These are phyloP conservation scores for Ligustrum vulgare DNA, from an alignment of 257 asterid genomes.

Conservation along the genomic window DNA sequence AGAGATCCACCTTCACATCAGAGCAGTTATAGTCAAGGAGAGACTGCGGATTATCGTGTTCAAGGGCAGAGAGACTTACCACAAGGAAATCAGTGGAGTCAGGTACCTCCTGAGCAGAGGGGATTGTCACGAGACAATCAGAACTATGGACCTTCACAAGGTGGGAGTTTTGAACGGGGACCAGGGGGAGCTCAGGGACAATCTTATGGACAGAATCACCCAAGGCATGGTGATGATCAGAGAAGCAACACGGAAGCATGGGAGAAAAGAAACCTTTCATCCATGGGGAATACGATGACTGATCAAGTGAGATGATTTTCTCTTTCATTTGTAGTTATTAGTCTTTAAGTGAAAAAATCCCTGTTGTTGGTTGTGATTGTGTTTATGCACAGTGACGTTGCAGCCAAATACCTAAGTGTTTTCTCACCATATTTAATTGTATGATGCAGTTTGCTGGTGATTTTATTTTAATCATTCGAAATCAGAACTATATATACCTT, in stretches of 20 bases:
- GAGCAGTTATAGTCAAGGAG: constrained; percentile 22
- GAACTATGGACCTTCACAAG: constrained; percentile 33
- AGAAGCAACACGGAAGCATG: constrained; percentile 13
- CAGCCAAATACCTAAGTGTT: constrained; percentile 2
- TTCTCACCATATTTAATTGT: not conserved
- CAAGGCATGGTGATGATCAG: constrained; percentile 24
- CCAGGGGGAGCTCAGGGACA: constrained; percentile 11
- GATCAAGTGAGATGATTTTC: constrained; percentile 37
- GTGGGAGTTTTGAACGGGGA: constrained; percentile 31
- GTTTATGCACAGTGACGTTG: not conserved
- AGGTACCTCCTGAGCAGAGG: constrained; percentile 28
- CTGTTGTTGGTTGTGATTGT: constrained; percentile 13
- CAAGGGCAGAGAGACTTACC: constrained; percentile 8
- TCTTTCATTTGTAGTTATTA: constrained; percentile 4
- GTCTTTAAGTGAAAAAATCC: constrained; percentile 6
- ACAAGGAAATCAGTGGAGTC: constrained; percentile 22
- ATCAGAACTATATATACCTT: not conserved
- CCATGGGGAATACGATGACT: constrained; percentile 20
- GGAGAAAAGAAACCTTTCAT: constrained; percentile 29
- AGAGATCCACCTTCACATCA: constrained; percentile 23
- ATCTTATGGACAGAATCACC: constrained; percentile 26
- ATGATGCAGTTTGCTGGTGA: not conserved
- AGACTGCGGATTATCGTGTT: constrained; percentile 5
- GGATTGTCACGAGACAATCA: constrained; percentile 32
- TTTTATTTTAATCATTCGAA: not conserved